Evolutionary conservation across 2,329 filamentous ascomycete genomes (phyloP), one percentile per base, ranked within the genome.

Genomic region (Cytospora schulzeri): DNA sequence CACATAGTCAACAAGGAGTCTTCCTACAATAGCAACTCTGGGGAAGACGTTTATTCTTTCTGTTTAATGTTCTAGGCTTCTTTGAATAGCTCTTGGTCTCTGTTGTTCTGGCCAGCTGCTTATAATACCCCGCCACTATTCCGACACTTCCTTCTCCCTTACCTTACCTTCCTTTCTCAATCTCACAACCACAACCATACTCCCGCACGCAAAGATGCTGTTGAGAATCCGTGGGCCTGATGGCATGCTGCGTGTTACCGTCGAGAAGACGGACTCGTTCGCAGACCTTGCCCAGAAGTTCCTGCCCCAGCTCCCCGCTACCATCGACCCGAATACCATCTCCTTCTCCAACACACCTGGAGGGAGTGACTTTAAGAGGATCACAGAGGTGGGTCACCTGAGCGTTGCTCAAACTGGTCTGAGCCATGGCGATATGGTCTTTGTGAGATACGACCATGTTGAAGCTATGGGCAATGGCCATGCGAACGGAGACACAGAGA

Each of bases 401-500:
- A 80, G 82, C 71, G 74, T 90, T 63, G 79, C 79, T 51, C 82
- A 86, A 71, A 84, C 88, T 64, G 86, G 86, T 4, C 76, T 90
- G 41, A 95, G 91, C 68, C 92, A 99, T 75, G 95, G 95, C 68
- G 93, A 97, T 73, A 87, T 97, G 73, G 87, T 99, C 68, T 99
- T 93, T 77, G 81, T 98, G 69, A 88, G 86, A 69, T 99, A 96
- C 78, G 80, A 88, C 70, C 85, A 91, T 68, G 84, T 83, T 56
- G 71, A 73, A 50, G 73, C 74, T 61, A 72, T 68, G 50, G 62
- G 71, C 57, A 79, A 80, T 70, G 78, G 77, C 60, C 70, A 75
- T 48, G 69, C 76, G 24, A 79, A 80, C 68, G 77, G 76, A 61
- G 69, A 69, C 11, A 56, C 70, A 55, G 70, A 70, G 73, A 55